Evolutionary conservation across 345 rosid genomes (phyloP), one percentile per base, ranked within the genome.

Genomic region (Ceriops zippeliana): DNA sequence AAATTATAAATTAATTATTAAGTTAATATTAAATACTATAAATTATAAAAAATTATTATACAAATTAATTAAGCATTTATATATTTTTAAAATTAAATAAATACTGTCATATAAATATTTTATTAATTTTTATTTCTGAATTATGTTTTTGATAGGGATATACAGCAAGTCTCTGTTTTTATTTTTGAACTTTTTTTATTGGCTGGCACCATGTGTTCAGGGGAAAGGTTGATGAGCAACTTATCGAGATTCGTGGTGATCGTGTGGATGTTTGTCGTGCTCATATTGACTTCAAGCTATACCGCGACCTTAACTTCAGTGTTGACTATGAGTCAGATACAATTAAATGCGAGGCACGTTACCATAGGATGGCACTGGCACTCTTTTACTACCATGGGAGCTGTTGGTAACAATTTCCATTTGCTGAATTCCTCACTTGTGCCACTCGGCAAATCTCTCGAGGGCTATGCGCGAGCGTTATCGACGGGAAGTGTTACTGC

Each of bases 281-380:
- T 82, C 10, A 62, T 84, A 16, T 51, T 84, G 26, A 82, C 64
- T 57, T 78, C 80, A 5, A 82, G 84, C 51, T 82, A 84, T 61
- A 76, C 80, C 26, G 85, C 85, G 2, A 79, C 69, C n/a, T 72
- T 84, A 58, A 73, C 83, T 22, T 81, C 83, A 7, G 63, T 79
- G 70, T 32, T 84, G 26, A 84, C 82, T 0, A 73, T 81, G n/a
- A 78, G 75, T 34, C 75, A 71, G 1, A 61, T 81, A 19, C 67
- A 65, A 19, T 24, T 79, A 0, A 49, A 59, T n/a, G 68, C 79
- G 58, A 11, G 49, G 16, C 5, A 13, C 16, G 3, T 42, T 13
- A 42, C 0, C 15, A 2, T 42, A 32, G 32, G 69, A 32, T 13
- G 68, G 37, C 26, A 71, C 46, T 0, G 0, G 0, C 69, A 63